phyloP scores from a whole-genome alignment of 306 rosid genomes.

The Elaeagnus macrophylla region DNA sequence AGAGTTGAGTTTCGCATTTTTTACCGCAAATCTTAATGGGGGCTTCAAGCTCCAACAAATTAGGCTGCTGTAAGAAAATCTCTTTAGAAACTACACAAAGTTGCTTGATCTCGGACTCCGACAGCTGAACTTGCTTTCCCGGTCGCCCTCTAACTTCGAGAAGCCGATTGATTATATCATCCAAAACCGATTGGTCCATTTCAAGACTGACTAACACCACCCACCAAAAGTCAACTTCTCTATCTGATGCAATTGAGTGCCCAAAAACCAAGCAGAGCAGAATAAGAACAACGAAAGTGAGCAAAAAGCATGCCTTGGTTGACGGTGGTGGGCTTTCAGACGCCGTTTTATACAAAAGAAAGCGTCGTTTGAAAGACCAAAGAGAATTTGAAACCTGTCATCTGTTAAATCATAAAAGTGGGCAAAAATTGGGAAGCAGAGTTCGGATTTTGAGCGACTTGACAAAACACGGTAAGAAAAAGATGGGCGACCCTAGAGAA shows the following conservation, averaged over 20 bases:
- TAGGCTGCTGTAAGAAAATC: conserved; percentile 75
- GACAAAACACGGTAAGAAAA: too few relatives aligned
- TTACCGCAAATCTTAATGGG: conserved; percentile 94
- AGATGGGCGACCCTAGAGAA: too few relatives aligned
- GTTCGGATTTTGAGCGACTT: too few relatives aligned
- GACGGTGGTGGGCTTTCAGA: neutral
- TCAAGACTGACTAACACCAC: neutral
- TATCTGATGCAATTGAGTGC: conserved; percentile 11
- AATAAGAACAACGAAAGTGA: conserved; percentile 10
- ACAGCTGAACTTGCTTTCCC: conserved; percentile 87
- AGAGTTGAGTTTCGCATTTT: conserved; percentile 3
- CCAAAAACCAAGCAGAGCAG: neutral
- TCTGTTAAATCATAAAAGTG: neutral
- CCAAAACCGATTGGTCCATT: conserved; percentile 69
- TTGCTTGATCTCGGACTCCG: conserved; percentile 90
- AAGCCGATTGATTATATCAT: conserved; percentile 76
- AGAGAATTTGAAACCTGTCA: conserved; percentile 6
- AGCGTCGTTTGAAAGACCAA: conserved; percentile 24
- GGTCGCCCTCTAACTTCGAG: conserved; percentile 75
- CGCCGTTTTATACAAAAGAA: conserved; percentile 28
- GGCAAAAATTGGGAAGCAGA: too few relatives aligned
- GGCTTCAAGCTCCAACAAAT: conserved; percentile 74
- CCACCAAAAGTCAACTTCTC: conserved; percentile 19
- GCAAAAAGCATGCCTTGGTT: conserved; percentile 25
- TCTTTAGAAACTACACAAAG: conserved; percentile 62